phyloP scores from a whole-genome alignment of 208 protist genomes.

The Angomonas ambiguus region DNA sequence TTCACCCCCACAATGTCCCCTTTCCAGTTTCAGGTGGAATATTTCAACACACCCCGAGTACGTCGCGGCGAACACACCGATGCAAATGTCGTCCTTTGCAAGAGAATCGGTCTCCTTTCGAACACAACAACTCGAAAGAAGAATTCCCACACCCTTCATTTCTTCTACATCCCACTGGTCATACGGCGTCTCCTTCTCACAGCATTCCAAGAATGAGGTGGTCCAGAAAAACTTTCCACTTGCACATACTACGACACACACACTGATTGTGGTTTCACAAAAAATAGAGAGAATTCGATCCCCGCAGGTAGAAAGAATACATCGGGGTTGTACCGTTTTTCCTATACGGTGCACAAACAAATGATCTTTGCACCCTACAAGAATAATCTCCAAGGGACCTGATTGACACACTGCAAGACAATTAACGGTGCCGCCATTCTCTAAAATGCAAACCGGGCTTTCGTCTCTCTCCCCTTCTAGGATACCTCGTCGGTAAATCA shows the following conservation, averaged over 20 bases:
- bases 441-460: no score
- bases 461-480: no score
- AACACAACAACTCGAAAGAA: neutral
- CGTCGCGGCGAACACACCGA: constrained; percentile 41
- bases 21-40: constrained; percentile 13
- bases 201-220: neutral
- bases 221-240: neutral
- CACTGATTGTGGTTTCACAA: neutral
- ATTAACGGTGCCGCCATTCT: no score
- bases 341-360: neutral
- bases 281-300: neutral
- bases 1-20: neutral
- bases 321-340: neutral
- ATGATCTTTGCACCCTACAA: neutral
- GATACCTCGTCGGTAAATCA: no score
- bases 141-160: neutral
- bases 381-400: no score
- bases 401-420: no score
- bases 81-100: neutral
- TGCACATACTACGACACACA: neutral
- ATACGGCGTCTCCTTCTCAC: neutral
- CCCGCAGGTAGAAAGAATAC: no score
- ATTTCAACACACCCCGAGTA: constrained; percentile 54
- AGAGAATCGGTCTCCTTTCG: neutral
- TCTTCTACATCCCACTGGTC: neutral